These are phyloP conservation scores for Candida pseudocylindracea DNA, from an alignment of 1,139 yeast species.

Conservation along the genomic window DNA sequence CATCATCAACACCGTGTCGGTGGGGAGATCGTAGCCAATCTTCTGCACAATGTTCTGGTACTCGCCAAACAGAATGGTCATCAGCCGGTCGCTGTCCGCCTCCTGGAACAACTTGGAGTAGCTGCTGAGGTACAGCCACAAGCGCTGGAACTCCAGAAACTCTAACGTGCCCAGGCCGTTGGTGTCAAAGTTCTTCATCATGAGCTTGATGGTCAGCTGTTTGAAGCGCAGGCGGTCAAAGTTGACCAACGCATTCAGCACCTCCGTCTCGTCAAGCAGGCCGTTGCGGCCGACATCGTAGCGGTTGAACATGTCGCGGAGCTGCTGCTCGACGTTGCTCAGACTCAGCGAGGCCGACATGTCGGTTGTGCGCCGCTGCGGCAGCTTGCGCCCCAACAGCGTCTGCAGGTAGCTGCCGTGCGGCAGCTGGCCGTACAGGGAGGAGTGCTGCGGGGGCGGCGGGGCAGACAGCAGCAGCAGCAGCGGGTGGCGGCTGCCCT, in stretches of 20 bases:
- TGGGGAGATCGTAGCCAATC: conserved; percentile 46
- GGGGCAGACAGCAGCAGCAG: too few relatives aligned
- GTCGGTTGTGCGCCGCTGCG: too few relatives aligned
- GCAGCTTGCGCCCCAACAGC: too few relatives aligned
- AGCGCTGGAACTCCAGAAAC: conserved; percentile 45
- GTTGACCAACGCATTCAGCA: conserved; percentile 38
- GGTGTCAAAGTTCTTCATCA: conserved; percentile 40
- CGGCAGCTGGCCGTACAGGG: too few relatives aligned
- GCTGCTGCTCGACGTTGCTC: conserved; percentile 17
- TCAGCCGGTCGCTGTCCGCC: conserved; percentile 38
- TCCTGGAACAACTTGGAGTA: conserved; percentile 45
- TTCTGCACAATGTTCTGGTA: conserved; percentile 44
- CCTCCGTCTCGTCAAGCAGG: conserved; percentile 30
- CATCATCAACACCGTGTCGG: conserved; percentile 36
- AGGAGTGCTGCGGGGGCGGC: too few relatives aligned
- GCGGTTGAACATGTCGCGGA: conserved; percentile 29
- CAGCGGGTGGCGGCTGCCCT: conserved; percentile 1
- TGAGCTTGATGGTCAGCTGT: conserved; percentile 35
- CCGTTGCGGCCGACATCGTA: conserved; percentile 36
- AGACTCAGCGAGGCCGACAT: not conserved
- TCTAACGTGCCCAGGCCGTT: conserved; percentile 16
- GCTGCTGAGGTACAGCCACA: conserved; percentile 55
- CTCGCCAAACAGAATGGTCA: conserved; percentile 45
- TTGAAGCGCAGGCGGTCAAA: conserved; percentile 45
- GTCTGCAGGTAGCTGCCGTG: too few relatives aligned